Evolutionary conservation across 1,284 basidiomycete genomes (phyloP).

Genomic region (Boletus semigastroideus): DNA sequence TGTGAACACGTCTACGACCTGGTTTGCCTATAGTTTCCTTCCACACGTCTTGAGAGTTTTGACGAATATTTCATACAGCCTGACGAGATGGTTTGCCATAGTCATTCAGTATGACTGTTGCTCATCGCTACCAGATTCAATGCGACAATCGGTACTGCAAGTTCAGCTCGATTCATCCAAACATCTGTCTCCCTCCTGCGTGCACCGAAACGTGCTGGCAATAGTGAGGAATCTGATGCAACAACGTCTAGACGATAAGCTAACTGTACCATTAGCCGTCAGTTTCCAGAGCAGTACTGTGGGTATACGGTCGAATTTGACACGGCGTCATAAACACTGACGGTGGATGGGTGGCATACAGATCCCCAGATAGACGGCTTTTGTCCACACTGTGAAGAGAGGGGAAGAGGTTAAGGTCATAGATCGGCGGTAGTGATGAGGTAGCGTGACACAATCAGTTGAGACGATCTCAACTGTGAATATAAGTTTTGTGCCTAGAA

Average conservation of each 20-base stretch:
- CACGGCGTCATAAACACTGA: conserved; percentile 12
- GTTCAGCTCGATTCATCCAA: conserved; percentile 65
- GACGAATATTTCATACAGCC: conserved; percentile 39
- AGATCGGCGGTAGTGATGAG: conserved; percentile 3
- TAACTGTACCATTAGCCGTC: conserved; percentile 47
- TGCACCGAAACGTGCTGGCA: conserved; percentile 73
- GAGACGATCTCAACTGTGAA: conserved; percentile 26
- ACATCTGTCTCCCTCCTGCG: conserved; percentile 52
- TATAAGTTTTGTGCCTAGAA: conserved; percentile 9
- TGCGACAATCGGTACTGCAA: conserved; percentile 66
- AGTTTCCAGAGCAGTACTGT: conserved; percentile 67
- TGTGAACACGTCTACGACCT: conserved; percentile 58
- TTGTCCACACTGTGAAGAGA: conserved; percentile 40
- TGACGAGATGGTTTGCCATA: conserved; percentile 50
- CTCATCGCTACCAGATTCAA: conserved; percentile 40
- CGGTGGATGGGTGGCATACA: conserved; percentile 21
- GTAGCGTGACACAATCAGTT: conserved; percentile 12
- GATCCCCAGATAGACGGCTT: conserved; percentile 44
- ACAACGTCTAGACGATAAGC: conserved; percentile 13
- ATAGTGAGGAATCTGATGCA: conserved; percentile 52
- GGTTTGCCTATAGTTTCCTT: conserved; percentile 40
- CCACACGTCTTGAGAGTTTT: conserved; percentile 15
- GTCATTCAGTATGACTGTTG: background rate
- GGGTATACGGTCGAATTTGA: conserved; percentile 23
- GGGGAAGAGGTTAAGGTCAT: conserved; percentile 10